phyloP scores from a whole-genome alignment of 208 protist genomes.

The Leishmania gerbilli region DNA sequence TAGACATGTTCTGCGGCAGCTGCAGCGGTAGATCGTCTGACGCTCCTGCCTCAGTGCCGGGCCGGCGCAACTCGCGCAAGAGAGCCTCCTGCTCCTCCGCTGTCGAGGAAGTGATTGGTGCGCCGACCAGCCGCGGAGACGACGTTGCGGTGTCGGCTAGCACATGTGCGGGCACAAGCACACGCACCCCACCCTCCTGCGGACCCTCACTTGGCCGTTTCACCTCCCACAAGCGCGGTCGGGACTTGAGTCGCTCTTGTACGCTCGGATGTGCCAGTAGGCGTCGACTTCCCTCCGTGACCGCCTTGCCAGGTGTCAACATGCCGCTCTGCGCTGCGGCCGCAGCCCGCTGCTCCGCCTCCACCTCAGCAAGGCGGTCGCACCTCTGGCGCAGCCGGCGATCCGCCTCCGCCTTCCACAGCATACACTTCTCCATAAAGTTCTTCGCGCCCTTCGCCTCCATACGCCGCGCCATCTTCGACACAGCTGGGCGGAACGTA shows the following conservation, averaged over 20 bases:
- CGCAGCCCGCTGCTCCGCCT: conserved; percentile 16
- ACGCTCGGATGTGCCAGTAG: conserved; percentile 22
- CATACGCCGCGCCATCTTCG: conserved; percentile 25
- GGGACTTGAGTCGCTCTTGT: conserved; percentile 28
- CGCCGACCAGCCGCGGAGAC: not conserved
- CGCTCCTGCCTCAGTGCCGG: not conserved
- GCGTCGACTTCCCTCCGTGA: conserved; percentile 29
- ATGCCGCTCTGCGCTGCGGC: conserved; percentile 24
- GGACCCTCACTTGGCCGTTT: not conserved
- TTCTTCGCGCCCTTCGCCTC: conserved; percentile 41
- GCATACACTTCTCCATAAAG: conserved; percentile 67
- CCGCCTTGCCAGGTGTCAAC: not conserved
- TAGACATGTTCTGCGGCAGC: not conserved
- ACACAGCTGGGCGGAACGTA: conserved; percentile 56
- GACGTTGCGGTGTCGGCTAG: not conserved
- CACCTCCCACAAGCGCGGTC: conserved; percentile 37
- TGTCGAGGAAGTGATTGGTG: conserved; percentile 30
- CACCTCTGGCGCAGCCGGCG: conserved; percentile 40
- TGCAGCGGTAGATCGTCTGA: not conserved
- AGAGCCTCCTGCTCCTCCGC: conserved; percentile 29
- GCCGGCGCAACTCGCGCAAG: conserved; percentile 22
- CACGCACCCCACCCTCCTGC: not conserved
- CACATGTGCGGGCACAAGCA: not conserved
- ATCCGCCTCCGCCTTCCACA: conserved; percentile 49
- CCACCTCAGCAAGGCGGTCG: conserved; percentile 27